These are phyloP conservation scores for Mycena citricolor DNA, from an alignment of 1,284 basidiomycete genomes.

Conservation along the genomic window DNA sequence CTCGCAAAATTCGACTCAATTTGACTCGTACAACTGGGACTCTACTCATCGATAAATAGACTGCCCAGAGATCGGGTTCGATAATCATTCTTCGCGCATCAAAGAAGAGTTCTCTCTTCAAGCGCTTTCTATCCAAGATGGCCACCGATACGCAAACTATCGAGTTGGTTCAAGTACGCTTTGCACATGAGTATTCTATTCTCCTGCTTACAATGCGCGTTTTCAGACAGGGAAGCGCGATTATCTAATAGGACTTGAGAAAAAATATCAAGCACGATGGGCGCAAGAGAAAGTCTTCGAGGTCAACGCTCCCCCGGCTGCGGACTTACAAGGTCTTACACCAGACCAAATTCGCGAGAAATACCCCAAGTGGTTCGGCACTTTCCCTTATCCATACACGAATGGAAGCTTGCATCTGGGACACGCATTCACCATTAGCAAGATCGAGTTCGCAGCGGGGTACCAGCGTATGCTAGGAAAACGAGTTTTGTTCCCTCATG, in stretches of 20 bases:
- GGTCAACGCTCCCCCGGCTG: slow-evolving; percentile 74
- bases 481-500: slow-evolving; percentile 92
- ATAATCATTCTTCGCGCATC: no score
- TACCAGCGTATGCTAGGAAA: slow-evolving; percentile 97
- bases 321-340: slow-evolving; percentile 65
- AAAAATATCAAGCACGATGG: slow-evolving; percentile 85
- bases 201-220: background rate
- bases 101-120: background rate
- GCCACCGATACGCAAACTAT: slow-evolving; percentile 21
- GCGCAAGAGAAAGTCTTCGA: slow-evolving; percentile 74
- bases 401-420: slow-evolving; percentile 97
- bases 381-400: slow-evolving; percentile 97
- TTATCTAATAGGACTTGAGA: slow-evolving; percentile 80
- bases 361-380: slow-evolving; percentile 97
- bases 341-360: slow-evolving; percentile 64
- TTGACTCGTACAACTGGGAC: no score
- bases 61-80: no score
- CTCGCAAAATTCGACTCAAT: no score
- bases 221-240: slow-evolving; percentile 90
- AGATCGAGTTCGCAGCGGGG: slow-evolving; percentile 96
- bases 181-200: background rate
- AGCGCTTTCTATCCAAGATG: slow-evolving; percentile 14
- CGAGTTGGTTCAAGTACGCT: slow-evolving; percentile 17
- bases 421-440: slow-evolving; percentile 98
- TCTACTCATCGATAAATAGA: no score